Conservation (phyloP, 129 eudicot species). For the Chrysanthemum makinoi region DNA sequence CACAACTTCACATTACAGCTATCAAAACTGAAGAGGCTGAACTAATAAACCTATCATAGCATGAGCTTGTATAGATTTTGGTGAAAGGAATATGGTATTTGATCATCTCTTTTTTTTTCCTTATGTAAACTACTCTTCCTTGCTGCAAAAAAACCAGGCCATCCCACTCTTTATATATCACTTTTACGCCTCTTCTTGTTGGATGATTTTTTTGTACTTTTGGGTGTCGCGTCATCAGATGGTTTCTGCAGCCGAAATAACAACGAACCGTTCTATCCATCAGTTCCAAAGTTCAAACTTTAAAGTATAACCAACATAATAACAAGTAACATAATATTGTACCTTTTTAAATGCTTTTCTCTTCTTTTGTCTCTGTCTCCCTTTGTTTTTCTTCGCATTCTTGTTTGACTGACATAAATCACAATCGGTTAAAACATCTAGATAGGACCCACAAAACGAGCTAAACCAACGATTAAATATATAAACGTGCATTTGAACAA, state of each 20-base stretch:
- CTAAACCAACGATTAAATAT: not conserved
- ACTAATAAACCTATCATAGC: slow-evolving; percentile 6
- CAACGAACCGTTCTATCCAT: not conserved
- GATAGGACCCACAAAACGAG: slow-evolving; percentile 13
- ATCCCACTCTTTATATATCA: slow-evolving; percentile 26
- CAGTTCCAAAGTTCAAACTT: not conserved
- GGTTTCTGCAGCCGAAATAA: slow-evolving; percentile 41
- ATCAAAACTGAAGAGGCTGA: not conserved
- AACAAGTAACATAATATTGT: not conserved
- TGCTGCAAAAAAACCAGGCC: not conserved
- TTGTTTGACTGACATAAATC: slow-evolving; percentile 31
- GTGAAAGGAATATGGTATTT: not conserved
- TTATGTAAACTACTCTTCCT: slow-evolving; percentile 14
- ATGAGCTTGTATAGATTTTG: not conserved
- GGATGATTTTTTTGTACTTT: slow-evolving; percentile 32
- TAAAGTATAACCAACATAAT: not conserved
- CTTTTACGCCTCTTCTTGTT: slow-evolving; percentile 58
- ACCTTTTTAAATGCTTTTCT: slow-evolving; percentile 61
- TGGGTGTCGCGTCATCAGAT: slow-evolving; percentile 17
- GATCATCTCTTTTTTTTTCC: not conserved
- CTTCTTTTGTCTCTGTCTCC: slow-evolving; percentile 64
- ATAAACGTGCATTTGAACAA: not conserved
- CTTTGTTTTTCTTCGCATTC: slow-evolving; percentile 56
- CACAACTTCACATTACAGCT: not conserved
- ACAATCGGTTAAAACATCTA: slow-evolving; percentile 3